Base-by-base conservation (phyloP, 169 alveolate species). In the Plasmodium cynomolgi region DNA sequence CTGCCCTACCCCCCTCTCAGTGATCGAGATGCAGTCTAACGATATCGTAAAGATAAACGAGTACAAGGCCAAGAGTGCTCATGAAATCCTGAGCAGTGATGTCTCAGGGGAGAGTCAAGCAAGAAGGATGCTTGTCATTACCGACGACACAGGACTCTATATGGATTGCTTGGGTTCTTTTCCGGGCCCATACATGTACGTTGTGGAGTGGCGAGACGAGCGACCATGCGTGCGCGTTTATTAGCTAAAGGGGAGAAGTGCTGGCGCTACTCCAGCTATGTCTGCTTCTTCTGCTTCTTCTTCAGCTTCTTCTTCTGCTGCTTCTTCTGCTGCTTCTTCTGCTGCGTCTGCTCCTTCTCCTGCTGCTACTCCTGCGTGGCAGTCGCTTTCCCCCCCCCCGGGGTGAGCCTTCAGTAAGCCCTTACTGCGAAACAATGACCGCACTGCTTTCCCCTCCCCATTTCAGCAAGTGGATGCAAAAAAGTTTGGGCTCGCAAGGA, bases 161-260 rank as follows among this genome's bases (percentile, higher is more conserved):
- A 54, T 88, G 58, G 73, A 77, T 15, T 79, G 88, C 20, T 33
- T 88, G 26, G 81, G 81, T 47, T 8, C n/a, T 2, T 88, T 88
- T 34, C 94, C 94, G 0, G 94, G 94, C 44, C 94, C 94, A 0
- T 88, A 77, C 33, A 56, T 88, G 94, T 88, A 79, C 15, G 73
- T 1, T 8, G 11, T 50, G n/a, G 31, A 39, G 41, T 54, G 20
- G 75, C 23, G 26, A 15, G 23, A 29, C 0, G 29, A 15, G 26
- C 20, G 1, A 3, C 23, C 44, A 20, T 50, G 37, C 37, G 0
- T 23, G 41, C 54, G 3, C 20, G 9, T 50, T 50, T 9, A 50
- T 50, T 50, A 15, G 62, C 13, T 47, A 11, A 11, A 1, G 13
- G 9, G 62, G 0, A 3, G 23, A 50, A 26, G 23, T 1, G 23